Base-by-base conservation (phyloP, 345 rosid species). In the Rhizophora mangle region DNA sequence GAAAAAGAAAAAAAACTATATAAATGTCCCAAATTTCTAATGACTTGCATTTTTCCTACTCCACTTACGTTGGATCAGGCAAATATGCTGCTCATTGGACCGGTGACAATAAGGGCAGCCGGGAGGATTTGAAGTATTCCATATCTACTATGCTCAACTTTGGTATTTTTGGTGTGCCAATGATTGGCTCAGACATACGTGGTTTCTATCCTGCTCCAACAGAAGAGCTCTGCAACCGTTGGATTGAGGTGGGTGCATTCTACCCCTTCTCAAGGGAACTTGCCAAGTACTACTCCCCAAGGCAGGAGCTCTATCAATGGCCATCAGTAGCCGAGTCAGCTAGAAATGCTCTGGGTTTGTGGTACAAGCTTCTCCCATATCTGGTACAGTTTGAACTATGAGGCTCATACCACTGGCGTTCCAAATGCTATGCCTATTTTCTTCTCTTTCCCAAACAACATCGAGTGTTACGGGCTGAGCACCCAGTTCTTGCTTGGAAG, bases 261-360 rank as follows among this genome's bases (percentile, higher is more conserved):
- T 95, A 95, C 31, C 99, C 99, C 0, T 95, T 95, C 82, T 89
- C 98, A 1, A 87, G 98, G 80, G 98, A 95, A 76, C 99, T 90
- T 26, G 97, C 99, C 1, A 89, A 92, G 63, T 92, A 55, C 81
- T 87, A 90, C 73, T 89, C 99, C 6, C 99, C 99, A 13, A 86
- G 98, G 67, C 96, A 95, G 77, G 97, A 95, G 87, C 96, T 95
- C 61, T 92, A 95, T 79, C 98, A 92, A 67, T 95, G 98, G 99
- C 80, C 78, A 2, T 85, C 93, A 0, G 98, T 92, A 7, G 89
- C 97, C 0, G 74, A 83, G 32, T 95, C 98, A 0, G 96, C 97
- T 67, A 86, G 93, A 81, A 95, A 89, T 78, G 98, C 99, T 59
- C 87, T 95, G 21, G 96, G 97, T n/a, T 79, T 95, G 96, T 83